These are phyloP conservation scores for Alectoria sarmentosa DNA, from an alignment of 495 filamentous ascomycete genomes.

Conservation along the genomic window DNA sequence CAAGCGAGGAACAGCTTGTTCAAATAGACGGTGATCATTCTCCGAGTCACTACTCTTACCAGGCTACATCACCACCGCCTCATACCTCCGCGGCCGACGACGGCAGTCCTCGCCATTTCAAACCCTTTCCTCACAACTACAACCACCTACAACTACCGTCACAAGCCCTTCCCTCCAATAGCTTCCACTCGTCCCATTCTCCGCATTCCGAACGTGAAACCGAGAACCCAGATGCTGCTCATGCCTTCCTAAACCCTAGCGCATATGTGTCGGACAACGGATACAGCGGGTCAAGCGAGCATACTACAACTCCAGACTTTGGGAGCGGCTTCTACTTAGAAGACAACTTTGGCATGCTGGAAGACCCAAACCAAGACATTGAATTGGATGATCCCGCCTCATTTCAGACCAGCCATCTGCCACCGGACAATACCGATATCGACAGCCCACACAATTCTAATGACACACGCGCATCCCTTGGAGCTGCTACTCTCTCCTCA, in stretches of 20 bases:
- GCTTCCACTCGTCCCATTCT: constrained; percentile 4
- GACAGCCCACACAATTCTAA: constrained; percentile 4
- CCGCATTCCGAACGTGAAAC: constrained; percentile 10
- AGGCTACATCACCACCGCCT: constrained; percentile 18
- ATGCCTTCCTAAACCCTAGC: constrained; percentile 25
- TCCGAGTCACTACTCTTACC: constrained; percentile 17
- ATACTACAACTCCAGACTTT: constrained; percentile 19
- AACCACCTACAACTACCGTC: constrained; percentile 11
- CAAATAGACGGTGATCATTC: constrained; percentile 20
- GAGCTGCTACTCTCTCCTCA: constrained; percentile 23
- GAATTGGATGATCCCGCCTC: constrained; percentile 11
- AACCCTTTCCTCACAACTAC: background rate
- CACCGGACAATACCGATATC: constrained; percentile 8
- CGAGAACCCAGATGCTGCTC: constrained; percentile 7
- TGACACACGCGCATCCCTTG: constrained; percentile 20
- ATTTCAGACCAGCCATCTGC: background rate
- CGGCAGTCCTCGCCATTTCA: constrained; percentile 4
- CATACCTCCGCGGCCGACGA: constrained; percentile 6
- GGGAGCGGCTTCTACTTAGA: constrained; percentile 17
- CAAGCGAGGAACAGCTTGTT: constrained; percentile 26
- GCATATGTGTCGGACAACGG: constrained; percentile 24
- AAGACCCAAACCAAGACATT: constrained; percentile 1
- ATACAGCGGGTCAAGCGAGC: constrained; percentile 24
- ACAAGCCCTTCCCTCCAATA: constrained; percentile 3
- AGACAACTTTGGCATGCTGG: constrained; percentile 21